These are phyloP conservation scores for Piper longum DNA, from an alignment of 164 flowering plant species.

Conservation along the genomic window DNA sequence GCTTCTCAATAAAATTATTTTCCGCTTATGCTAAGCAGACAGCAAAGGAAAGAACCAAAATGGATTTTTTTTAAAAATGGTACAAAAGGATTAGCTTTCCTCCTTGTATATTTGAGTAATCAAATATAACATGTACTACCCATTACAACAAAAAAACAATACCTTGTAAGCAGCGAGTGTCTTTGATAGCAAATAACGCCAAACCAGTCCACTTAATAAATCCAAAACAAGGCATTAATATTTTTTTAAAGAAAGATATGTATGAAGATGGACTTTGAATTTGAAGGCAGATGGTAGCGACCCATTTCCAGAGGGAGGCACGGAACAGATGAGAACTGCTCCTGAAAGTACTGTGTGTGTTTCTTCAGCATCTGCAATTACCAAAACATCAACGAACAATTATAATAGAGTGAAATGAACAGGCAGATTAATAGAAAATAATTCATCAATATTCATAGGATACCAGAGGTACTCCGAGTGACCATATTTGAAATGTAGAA, in stretches of 20 bases:
- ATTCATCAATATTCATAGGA: background rate
- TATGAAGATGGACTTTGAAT: background rate
- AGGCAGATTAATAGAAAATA: too few relatives aligned
- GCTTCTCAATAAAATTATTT: too few relatives aligned
- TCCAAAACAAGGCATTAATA: conserved; percentile 5
- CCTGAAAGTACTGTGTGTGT: conserved; percentile 13
- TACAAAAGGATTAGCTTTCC: too few relatives aligned
- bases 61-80: too few relatives aligned
- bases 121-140: too few relatives aligned
- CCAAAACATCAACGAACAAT: background rate
- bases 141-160: background rate
- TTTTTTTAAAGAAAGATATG: background rate
- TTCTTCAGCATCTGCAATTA: background rate
- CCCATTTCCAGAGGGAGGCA: conserved; percentile 95
- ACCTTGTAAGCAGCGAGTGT: conserved; percentile 93
- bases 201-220: conserved; percentile 59
- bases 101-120: too few relatives aligned
- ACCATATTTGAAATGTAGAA: conserved; percentile 43
- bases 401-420: background rate
- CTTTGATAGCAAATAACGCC: conserved; percentile 74
- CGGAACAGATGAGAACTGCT: conserved; percentile 77
- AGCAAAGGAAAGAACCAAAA: too few relatives aligned
- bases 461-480: conserved; percentile 19
- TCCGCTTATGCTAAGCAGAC: too few relatives aligned
- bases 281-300: conserved; percentile 7